A percentile compares a stretch with the other conserved stretches of the same genome.
Evolutionary conservation across 768 basidiomycete genomes (phyloP).

Genomic region (Suillus luteus): DNA sequence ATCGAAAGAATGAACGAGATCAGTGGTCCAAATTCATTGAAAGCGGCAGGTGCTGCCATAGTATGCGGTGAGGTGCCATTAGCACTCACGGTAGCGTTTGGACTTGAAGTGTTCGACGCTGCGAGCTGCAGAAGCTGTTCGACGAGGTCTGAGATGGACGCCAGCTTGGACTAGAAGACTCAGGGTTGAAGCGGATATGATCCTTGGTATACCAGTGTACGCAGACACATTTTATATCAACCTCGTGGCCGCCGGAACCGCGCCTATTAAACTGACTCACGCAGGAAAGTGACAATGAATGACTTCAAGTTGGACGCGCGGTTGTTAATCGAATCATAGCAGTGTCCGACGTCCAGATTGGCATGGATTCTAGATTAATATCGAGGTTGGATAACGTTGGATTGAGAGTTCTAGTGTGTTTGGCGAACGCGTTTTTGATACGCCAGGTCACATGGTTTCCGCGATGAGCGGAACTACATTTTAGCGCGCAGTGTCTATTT

Average conservation of each 20-base stretch:
- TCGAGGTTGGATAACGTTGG: too few species aligned
- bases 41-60: conserved; percentile 18
- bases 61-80: conserved; percentile 15
- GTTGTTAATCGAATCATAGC: background rate
- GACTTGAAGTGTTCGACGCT: conserved; percentile 17
- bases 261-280: background rate
- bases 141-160: conserved; percentile 32
- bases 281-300: background rate
- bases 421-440: background rate
- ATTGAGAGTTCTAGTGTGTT: background rate
- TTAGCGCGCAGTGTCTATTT: background rate
- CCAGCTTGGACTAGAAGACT: conserved; percentile 16
- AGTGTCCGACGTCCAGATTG: background rate
- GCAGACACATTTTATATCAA: conserved; percentile 15
- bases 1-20: conserved; percentile 51
- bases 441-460: too few species aligned
- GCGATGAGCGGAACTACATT: background rate
- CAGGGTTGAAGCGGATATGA: background rate
- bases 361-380: background rate
- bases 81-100: conserved; percentile 14
- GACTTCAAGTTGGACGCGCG: background rate
- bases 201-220: background rate
- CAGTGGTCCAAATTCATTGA: conserved; percentile 19
- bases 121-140: conserved; percentile 31
- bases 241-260: background rate